Conservation (phyloP, 805 yeast genomes). For the Teunomyces tritomae region DNA sequence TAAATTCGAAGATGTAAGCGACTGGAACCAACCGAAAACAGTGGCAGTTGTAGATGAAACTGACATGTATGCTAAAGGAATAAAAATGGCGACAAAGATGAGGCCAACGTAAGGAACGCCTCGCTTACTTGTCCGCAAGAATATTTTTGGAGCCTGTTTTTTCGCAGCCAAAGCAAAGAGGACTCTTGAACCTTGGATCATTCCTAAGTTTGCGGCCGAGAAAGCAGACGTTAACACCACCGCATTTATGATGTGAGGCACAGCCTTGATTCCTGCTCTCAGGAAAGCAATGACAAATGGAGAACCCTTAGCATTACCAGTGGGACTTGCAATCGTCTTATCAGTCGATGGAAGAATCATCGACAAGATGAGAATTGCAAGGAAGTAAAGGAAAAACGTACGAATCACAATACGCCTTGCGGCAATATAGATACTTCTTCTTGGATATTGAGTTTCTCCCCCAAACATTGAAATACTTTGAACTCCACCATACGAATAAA, state of each 20-base stretch:
- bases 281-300: slow-evolving; percentile 42
- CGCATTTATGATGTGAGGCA: slow-evolving; percentile 38
- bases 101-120: background rate
- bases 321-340: slow-evolving; percentile 19
- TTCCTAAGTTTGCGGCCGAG: slow-evolving; percentile 32
- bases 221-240: slow-evolving; percentile 40
- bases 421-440: slow-evolving; percentile 28
- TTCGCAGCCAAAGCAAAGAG: slow-evolving; percentile 36
- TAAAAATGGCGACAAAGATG: slow-evolving; percentile 16
- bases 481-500: slow-evolving; percentile 34
- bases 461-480: slow-evolving; percentile 22
- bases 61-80: slow-evolving; percentile 39
- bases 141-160: slow-evolving; percentile 36
- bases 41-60: slow-evolving; percentile 21
- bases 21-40: slow-evolving; percentile 36
- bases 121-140: slow-evolving; percentile 17
- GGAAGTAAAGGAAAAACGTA: slow-evolving; percentile 27
- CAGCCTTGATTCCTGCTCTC: slow-evolving; percentile 29
- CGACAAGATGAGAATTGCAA: slow-evolving; percentile 31
- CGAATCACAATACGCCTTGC: slow-evolving; percentile 29
- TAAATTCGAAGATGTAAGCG: slow-evolving; percentile 26
- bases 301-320: slow-evolving; percentile 31
- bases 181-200: slow-evolving; percentile 29
- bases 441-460: slow-evolving; percentile 34
- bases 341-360: slow-evolving; percentile 25